Evolutionary conservation across 1,139 yeast genomes (phyloP), one percentile per base, ranked within the genome.

Genomic region (Yamadazyma oceani): DNA sequence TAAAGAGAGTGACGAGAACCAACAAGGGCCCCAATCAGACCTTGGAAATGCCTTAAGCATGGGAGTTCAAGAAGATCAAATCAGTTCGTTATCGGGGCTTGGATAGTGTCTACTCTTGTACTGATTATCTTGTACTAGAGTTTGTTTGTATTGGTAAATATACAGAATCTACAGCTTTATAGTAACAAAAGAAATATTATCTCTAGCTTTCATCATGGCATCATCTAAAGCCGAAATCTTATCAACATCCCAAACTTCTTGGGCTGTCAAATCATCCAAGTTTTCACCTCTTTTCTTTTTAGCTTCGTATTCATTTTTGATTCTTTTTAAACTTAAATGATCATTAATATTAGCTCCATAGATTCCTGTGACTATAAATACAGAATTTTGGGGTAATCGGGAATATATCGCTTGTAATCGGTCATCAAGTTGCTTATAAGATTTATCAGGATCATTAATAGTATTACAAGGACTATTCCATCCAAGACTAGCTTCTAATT

Each of bases 291-390:
- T 62, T 54, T 75, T 46, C 60, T 77, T 48, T 43, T 49, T 45
- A 23, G 42, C 53, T 45, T 67, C 72, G 55, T 60, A 76, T 44
- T 51, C 57, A 45, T 49, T 55, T 41, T 49, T 28, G 6, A 30
- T 9, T 17, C 24, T 12, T 21, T 29, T 29, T 21, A 29, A n/a
- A 6, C 7, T 13, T 4, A 19, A 12, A 12, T 19, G 23, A 10
- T 29, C 21, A 8, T 13, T 8, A 3, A 17, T 19, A 17, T 83
- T 79, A 48, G 80, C 76, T 2, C 90, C 89, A 39, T 75, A 67
- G 2, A 85, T 86, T 0, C 88, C 72, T 50, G 78, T 66, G 1
- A 89, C 55, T 1, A 88, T 62, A 24, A 90, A 51, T 17, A 82
- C 62, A 0, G 95, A 74, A 34, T 80, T 71, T 1, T 64, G 60